Evolutionary conservation across 2,329 filamentous ascomycete species (phyloP), one percentile per base, ranked within the genome.

Genomic region (Chaetomium olivaceum): DNA sequence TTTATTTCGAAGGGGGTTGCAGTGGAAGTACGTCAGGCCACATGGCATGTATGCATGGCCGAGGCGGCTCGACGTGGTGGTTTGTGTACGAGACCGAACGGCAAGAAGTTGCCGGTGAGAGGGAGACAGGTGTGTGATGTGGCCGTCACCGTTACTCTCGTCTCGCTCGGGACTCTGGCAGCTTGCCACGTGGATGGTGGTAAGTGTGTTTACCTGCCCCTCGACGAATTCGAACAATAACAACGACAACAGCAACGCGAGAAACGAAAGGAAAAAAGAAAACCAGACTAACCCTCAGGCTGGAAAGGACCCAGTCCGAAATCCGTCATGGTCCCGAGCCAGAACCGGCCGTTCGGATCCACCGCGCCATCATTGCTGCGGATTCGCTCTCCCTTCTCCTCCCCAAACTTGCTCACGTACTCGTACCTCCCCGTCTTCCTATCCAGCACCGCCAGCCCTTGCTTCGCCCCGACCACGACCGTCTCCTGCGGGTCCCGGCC

Each of bases 321-420:
- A 74, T 96, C 92, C 68, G 92, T 95, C 91, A 97, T 96, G 68
- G 86, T 86, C 8, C 92, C 92, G 6, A 93, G 82, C 90, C 92
- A 96, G 79, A 94, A 95, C 39, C 92, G 83, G 36, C 93, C 93
- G 68, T 88, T 84, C 29, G 87, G 88, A 74, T 97, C 93, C 60
- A 91, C 87, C 5, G 88, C 90, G 56, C 93, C 93, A 74, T 97
- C 93, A 74, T 97, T 97, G 77, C 90, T 84, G 64, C 87, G 80
- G 75, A 91, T 81, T 25, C 87, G 79, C 75, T 84, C 79, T 69
- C 81, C 85, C 70, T 77, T 75, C 61, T 64, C 68, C 39, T 72
- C 77, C 68, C 76, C 72, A 72, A 86, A 87, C 66, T 77, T 80
- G 67, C 78, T 76, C 64, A 88, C 70, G 68, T 88, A 82, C 71